These are phyloP conservation scores for Apophysomyces ossiformis DNA, from an alignment of 371 early-diverging fungal genomes.

Conservation along the genomic window DNA sequence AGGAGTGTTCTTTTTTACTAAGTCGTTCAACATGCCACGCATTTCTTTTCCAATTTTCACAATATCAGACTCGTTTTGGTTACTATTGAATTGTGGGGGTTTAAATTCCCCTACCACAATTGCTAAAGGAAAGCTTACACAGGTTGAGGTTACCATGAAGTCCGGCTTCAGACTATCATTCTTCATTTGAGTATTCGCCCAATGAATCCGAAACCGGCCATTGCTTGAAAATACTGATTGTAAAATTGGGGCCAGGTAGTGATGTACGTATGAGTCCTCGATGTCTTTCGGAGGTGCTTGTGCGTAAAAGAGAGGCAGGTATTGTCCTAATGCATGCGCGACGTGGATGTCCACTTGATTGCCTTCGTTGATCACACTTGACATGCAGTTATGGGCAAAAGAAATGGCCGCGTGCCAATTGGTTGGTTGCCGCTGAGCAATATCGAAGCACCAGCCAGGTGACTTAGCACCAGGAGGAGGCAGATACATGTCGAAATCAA, in stretches of 20 bases:
- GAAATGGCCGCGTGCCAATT: not conserved
- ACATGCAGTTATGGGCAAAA: not conserved
- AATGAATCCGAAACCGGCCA: not conserved
- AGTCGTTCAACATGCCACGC: conserved; percentile 9
- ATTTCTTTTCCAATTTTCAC: conserved; percentile 14
- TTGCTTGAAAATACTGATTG: not conserved
- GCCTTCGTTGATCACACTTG: not conserved
- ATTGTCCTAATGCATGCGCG: not conserved
- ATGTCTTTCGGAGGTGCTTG: not conserved
- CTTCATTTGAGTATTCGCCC: conserved; percentile 1
- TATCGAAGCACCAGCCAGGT: not conserved
- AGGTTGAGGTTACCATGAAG: conserved; percentile 1
- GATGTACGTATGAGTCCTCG: not conserved
- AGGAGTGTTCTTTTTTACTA: not conserved
- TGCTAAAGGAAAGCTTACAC: not conserved
- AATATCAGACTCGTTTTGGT: conserved; percentile 9
- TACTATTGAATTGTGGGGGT: not conserved
- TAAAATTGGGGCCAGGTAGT: not conserved
- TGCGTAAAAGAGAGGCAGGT: not conserved
- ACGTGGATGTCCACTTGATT: not conserved
- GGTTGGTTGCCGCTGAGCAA: not conserved
- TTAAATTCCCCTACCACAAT: conserved; percentile 14
- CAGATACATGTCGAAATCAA: not conserved
- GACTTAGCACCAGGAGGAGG: not conserved
- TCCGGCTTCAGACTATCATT: conserved; percentile 10